Percentiles rank a stretch among this genome's conserved stretches.
Evolutionary conservation across 2,329 filamentous ascomycete species (phyloP).

Genomic region (Paecilomyces formosus): DNA sequence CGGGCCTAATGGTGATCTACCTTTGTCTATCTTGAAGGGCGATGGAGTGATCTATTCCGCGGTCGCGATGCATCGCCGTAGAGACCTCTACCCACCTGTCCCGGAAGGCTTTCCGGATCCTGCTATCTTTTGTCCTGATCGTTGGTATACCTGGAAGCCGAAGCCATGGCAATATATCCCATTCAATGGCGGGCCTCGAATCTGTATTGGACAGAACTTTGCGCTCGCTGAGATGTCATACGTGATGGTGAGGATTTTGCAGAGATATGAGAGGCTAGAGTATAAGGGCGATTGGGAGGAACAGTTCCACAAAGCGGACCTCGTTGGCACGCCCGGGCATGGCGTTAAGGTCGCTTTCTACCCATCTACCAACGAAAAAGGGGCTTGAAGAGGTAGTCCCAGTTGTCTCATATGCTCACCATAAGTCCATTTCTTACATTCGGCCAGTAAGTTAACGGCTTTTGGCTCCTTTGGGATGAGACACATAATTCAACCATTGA

Average conservation of each 20-base stretch:
- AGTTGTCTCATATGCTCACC: not conserved
- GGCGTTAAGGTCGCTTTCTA: slow-evolving; percentile 5
- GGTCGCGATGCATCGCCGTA: slow-evolving; percentile 39
- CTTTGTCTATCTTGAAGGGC: slow-evolving; percentile 7
- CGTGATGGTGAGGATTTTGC: slow-evolving; percentile 36
- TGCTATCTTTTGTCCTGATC: slow-evolving; percentile 39
- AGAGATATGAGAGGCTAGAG: slow-evolving; percentile 20
- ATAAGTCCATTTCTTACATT: not conserved
- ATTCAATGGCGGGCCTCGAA: slow-evolving; percentile 47
- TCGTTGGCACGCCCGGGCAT: slow-evolving; percentile 10
- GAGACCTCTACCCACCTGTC: slow-evolving; percentile 40
- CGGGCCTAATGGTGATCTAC: slow-evolving; percentile 7
- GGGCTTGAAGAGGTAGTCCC: not conserved
- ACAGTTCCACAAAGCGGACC: slow-evolving; percentile 12
- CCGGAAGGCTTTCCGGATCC: slow-evolving; percentile 33
- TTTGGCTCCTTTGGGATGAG: too few relatives aligned
- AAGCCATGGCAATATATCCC: slow-evolving; percentile 50
- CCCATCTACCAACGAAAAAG: not conserved
- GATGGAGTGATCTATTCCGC: slow-evolving; percentile 9
- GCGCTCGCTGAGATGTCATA: slow-evolving; percentile 53
- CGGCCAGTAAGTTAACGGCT: not conserved
- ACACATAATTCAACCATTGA: too few relatives aligned
- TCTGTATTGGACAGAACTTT: slow-evolving; percentile 55
- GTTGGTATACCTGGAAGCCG: slow-evolving; percentile 46
- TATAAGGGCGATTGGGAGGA: slow-evolving; percentile 4